A percentile compares a stretch with the other conserved stretches of the same genome.
Conservation (phyloP, 805 yeast species). For the Saccharomyces cerevisiae region DNA sequence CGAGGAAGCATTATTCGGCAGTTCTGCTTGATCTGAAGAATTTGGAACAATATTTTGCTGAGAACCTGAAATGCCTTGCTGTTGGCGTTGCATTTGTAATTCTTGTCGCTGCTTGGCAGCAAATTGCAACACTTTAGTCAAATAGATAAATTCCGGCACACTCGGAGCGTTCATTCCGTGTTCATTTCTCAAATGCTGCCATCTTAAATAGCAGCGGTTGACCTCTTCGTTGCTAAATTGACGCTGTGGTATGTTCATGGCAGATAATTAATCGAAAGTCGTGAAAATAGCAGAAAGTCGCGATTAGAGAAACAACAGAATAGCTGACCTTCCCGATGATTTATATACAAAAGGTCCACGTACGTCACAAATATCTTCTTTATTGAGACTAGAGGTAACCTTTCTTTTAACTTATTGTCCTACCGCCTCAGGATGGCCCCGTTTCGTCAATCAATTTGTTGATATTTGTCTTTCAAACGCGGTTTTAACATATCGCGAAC, state of each 20-base stretch:
- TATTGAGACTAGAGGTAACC: background rate
- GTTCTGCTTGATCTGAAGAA: background rate
- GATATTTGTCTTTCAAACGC: background rate
- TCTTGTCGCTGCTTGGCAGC: slow-evolving; percentile 32
- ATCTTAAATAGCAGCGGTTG: slow-evolving; percentile 31
- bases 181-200: slow-evolving; percentile 32
- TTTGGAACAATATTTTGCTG: background rate
- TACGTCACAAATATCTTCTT: background rate
- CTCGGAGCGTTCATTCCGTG: slow-evolving; percentile 31
- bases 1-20: background rate
- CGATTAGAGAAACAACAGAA: background rate
- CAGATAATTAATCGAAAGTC: background rate
- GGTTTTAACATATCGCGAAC: background rate
- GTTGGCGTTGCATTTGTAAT: slow-evolving; percentile 11
- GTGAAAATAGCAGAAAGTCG: background rate
- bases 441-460: background rate
- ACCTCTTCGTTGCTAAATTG: slow-evolving; percentile 30
- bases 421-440: background rate
- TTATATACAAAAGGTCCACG: background rate
- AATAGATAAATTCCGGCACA: slow-evolving; percentile 30
- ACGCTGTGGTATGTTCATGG: slow-evolving; percentile 25
- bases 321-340: background rate
- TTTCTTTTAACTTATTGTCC: background rate
- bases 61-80: background rate
- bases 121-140: slow-evolving; percentile 27